Evolutionary conservation across 208 protist genomes (phyloP).

Genomic region (Trypanosoma platydactyli): DNA sequence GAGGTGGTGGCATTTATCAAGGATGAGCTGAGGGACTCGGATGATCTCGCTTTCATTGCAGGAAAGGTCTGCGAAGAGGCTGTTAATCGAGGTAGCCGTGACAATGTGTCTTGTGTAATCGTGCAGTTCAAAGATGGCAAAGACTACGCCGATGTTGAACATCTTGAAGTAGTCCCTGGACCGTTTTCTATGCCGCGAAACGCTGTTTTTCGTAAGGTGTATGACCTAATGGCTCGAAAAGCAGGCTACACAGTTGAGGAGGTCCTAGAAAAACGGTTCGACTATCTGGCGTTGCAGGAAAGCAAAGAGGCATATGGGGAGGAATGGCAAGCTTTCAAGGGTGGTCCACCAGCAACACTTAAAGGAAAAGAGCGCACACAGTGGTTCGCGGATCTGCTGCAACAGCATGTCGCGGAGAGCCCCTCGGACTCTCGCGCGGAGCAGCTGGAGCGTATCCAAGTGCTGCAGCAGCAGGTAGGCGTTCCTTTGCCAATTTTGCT

Average conservation of each 20-base stretch:
- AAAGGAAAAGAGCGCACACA: conserved; percentile 61
- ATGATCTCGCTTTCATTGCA: conserved; percentile 83
- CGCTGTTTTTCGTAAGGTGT: conserved; percentile 82
- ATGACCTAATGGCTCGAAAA: conserved; percentile 80
- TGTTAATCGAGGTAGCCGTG: conserved; percentile 85
- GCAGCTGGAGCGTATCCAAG: conserved; percentile 80
- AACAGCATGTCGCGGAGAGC: conserved; percentile 35
- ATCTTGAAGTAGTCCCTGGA: conserved; percentile 71
- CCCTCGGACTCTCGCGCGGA: conserved; percentile 44
- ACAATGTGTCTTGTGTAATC: conserved; percentile 93
- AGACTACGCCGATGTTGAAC: conserved; percentile 72
- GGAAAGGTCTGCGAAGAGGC: conserved; percentile 87
- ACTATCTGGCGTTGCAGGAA: conserved; percentile 44
- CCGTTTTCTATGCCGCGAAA: conserved; percentile 77
- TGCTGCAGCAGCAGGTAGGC: conserved; percentile 80
- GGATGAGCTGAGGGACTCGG: conserved; percentile 60
- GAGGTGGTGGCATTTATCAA: conserved; percentile 89
- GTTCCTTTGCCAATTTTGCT: conserved; percentile 83
- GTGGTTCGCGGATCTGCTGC: conserved; percentile 68
- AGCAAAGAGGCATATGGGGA: conserved; percentile 48
- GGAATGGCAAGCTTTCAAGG: conserved; percentile 58
- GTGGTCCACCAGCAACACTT: conserved; percentile 41
- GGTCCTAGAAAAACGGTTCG: conserved; percentile 84
- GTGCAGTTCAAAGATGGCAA: conserved; percentile 84
- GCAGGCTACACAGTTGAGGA: conserved; percentile 61